Evolutionary conservation across 805 yeast genomes (phyloP).

Genomic region (Starmerella apis): DNA sequence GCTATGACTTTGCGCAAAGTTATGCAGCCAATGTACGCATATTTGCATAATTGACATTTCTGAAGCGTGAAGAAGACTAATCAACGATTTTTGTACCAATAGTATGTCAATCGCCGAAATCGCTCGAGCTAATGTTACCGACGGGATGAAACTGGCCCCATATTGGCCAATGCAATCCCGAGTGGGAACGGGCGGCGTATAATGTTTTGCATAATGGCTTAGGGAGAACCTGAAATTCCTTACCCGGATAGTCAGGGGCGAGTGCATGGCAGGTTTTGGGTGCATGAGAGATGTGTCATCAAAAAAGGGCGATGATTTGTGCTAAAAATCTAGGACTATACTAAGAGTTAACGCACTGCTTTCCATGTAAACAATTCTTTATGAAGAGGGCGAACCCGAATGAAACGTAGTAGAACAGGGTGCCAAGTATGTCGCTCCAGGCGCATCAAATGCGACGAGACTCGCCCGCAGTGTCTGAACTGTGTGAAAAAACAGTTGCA

Average conservation of each 20-base stretch:
- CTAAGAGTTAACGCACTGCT: neutral
- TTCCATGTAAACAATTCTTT: neutral
- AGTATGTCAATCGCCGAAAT: too few species aligned
- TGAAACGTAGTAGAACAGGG: conserved; percentile 35
- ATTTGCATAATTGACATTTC: neutral
- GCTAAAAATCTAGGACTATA: neutral
- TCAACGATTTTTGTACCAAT: neutral
- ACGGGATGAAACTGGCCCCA: neutral
- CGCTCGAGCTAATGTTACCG: too few species aligned
- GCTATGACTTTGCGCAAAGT: neutral
- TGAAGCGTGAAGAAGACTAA: neutral
- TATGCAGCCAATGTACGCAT: neutral
- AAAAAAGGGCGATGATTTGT: neutral
- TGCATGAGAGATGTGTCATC: conserved; percentile 4
- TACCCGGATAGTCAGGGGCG: conserved; percentile 5
- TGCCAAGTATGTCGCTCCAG: conserved; percentile 58
- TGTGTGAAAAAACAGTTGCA: conserved; percentile 32
- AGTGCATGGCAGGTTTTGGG: conserved; percentile 2
- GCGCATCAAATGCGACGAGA: conserved; percentile 56
- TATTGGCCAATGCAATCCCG: neutral
- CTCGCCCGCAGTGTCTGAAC: conserved; percentile 47
- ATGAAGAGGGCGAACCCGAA: conserved; percentile 3
- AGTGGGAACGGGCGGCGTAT: neutral
- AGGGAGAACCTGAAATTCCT: neutral
- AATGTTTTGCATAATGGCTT: neutral